phyloP scores from a whole-genome alignment of 2,329 filamentous ascomycete genomes.

The Microcyclospora tardicrescens region DNA sequence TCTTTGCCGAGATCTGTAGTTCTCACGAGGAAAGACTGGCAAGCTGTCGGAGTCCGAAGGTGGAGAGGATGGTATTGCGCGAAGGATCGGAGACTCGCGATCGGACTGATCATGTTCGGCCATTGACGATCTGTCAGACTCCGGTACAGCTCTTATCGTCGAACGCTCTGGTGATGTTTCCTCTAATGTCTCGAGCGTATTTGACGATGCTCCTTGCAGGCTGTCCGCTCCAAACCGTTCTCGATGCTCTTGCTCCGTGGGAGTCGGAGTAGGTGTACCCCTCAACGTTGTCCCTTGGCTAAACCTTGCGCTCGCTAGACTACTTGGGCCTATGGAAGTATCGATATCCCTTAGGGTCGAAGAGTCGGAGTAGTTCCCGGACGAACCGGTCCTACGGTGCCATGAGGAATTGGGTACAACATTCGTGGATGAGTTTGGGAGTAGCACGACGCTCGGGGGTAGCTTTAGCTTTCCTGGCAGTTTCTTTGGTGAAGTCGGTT shows the following conservation, averaged over 20 bases:
- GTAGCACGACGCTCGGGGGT: slow-evolving; percentile 13
- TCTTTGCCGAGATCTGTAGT: too few relatives aligned
- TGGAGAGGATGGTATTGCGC: too few relatives aligned
- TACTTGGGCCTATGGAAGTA: slow-evolving; percentile 8
- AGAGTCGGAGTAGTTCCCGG: slow-evolving; percentile 16
- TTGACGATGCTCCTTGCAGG: slow-evolving; percentile 8
- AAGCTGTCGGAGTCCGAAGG: too few relatives aligned
- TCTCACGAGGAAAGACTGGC: too few relatives aligned
- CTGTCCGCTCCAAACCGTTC: slow-evolving; percentile 9
- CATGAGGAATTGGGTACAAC: slow-evolving; percentile 11
- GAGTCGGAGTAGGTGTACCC: slow-evolving; percentile 14
- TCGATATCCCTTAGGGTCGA: slow-evolving; percentile 16
- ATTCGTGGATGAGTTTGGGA: slow-evolving; percentile 8
- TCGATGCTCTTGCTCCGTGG: slow-evolving; percentile 13
- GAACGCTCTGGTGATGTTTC: slow-evolving; percentile 15
- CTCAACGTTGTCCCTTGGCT: slow-evolving; percentile 19
- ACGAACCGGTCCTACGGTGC: slow-evolving; percentile 16
- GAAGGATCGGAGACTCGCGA: too few relatives aligned
- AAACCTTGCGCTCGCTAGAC: slow-evolving; percentile 12
- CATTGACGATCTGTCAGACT: background rate
- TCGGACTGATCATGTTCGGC: too few relatives aligned
- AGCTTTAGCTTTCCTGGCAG: slow-evolving; percentile 11
- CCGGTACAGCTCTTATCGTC: slow-evolving; percentile 7
- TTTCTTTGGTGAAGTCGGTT: slow-evolving; percentile 8
- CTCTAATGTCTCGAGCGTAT: slow-evolving; percentile 16